Percentiles rank a stretch among this genome's conserved stretches.
Conservation (phyloP, 2,329 filamentous ascomycete genomes). For the Thelonectria discophora region DNA sequence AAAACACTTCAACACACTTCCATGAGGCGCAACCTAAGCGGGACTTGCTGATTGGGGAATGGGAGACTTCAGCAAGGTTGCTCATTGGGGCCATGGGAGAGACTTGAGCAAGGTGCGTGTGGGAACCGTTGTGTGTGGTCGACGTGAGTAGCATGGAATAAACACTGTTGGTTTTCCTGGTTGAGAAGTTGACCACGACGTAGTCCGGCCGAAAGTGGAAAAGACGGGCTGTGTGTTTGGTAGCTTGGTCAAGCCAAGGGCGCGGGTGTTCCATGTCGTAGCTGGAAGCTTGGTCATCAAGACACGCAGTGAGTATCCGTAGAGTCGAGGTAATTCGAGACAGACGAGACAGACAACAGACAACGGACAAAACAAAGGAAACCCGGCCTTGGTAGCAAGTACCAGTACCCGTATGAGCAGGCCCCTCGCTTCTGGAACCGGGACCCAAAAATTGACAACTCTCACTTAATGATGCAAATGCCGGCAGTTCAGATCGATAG, state of each 20-base stretch:
- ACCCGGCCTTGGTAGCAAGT: background rate
- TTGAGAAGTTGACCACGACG: background rate
- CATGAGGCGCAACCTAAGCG: too few relatives aligned
- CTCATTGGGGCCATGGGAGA: too few relatives aligned
- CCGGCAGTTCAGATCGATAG: constrained; percentile 18
- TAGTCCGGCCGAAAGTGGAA: too few relatives aligned
- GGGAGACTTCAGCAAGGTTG: background rate
- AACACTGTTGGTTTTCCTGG: background rate
- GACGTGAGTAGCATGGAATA: background rate
- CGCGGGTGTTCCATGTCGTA: too few relatives aligned
- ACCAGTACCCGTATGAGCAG: too few relatives aligned
- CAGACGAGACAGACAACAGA: background rate
- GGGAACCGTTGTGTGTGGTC: background rate
- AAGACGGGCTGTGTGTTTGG: too few relatives aligned
- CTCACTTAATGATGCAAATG: constrained; percentile 5
- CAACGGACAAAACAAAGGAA: background rate
- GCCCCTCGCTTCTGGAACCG: background rate
- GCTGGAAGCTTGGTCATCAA: too few relatives aligned
- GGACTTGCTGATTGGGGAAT: background rate
- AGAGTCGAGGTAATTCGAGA: too few relatives aligned
- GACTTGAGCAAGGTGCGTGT: background rate
- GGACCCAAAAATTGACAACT: background rate
- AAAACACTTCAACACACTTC: too few relatives aligned
- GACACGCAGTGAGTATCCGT: too few relatives aligned
- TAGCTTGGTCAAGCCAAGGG: too few relatives aligned